Evolutionary conservation across 805 yeast species (phyloP), one percentile per base, ranked within the genome.

Genomic region (Candida silvicultrix): DNA sequence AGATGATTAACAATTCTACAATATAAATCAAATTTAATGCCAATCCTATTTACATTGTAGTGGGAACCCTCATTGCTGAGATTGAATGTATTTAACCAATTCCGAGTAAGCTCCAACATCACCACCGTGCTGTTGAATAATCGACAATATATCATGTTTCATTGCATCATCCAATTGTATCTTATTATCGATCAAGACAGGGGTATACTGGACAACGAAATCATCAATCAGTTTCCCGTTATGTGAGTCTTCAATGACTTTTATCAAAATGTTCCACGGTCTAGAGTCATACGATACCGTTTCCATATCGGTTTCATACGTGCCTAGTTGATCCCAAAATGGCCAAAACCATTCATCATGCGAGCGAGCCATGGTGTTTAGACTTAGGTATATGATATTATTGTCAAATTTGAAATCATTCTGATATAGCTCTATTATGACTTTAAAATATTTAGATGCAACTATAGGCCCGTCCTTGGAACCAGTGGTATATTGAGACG

Each of bases 151-250:
- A 28, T 42, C 28, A 7, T 28, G 20, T 11, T 42, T 35, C 36
- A 42, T 42, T 14, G 49, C 51, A 40, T 51, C 54, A 14, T 51
- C 43, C 2, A 58, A n/a, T 2, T 40, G 20, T 1, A 32, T 42
- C n/a, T 50, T 42, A 21, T 49, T n/a, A 15, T 49, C 45, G 2
- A 53, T 21, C 23, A 37, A 4, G 2, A 21, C 9, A 15, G 39
- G 39, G 5, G 18, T 37, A 8, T 37, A 20, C 7, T 37, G 15
- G 7, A 20, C n/a, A 14, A 37, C 15, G 25, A 37, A 37, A 37
- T 20, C 47, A 8, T 44, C 45, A 23, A 47, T 38, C 2, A 37
- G 21, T 37, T 37, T 37, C 39, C 39, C 39, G 14, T 14, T 20
- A 11, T 14, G 11, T 3, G 25, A 11, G 8, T 19, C 16, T 15